Percentiles rank a stretch among this genome's conserved stretches.
Evolutionary conservation across 257 asterid species (phyloP).

Genomic region (Parsonsia alboflavescens): DNA sequence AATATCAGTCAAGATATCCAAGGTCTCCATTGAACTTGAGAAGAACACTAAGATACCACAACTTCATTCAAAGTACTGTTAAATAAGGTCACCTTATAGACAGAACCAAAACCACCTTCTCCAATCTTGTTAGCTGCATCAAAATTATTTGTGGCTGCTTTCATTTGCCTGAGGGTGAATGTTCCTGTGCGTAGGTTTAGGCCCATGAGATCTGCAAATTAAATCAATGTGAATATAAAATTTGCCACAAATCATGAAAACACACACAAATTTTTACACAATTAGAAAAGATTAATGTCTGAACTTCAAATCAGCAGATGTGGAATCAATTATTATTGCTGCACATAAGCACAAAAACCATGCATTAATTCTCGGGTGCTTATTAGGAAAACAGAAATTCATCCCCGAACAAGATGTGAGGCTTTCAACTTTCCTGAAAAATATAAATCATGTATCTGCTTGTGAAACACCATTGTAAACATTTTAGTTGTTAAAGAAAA

Average conservation of each 20-base stretch:
- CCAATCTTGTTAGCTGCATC: conserved; percentile 65
- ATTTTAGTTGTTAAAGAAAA: not conserved
- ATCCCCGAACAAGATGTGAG: not conserved
- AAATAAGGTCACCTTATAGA: conserved; percentile 48
- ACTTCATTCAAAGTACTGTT: not conserved
- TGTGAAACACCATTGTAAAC: not conserved
- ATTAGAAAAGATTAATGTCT: too few species aligned
- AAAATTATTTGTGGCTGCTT: conserved; percentile 66
- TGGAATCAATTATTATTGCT: not conserved
- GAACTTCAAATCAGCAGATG: too few species aligned
- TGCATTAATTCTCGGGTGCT: not conserved
- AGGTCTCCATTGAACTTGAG: not conserved
- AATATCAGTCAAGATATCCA: not conserved
- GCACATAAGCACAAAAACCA: not conserved
- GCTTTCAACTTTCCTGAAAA: not conserved
- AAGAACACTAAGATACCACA: too few species aligned
- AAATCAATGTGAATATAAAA: too few species aligned
- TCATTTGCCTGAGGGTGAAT: conserved; percentile 60
- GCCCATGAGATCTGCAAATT: conserved; percentile 13
- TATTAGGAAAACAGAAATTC: not conserved
- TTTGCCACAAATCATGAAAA: too few species aligned
- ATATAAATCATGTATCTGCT: not conserved
- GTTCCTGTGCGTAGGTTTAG: conserved; percentile 56
- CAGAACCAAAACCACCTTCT: conserved; percentile 83
- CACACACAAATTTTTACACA: too few species aligned